Base-by-base conservation (phyloP, 2,329 filamentous ascomycete genomes). In the Fusarium tupiense region DNA sequence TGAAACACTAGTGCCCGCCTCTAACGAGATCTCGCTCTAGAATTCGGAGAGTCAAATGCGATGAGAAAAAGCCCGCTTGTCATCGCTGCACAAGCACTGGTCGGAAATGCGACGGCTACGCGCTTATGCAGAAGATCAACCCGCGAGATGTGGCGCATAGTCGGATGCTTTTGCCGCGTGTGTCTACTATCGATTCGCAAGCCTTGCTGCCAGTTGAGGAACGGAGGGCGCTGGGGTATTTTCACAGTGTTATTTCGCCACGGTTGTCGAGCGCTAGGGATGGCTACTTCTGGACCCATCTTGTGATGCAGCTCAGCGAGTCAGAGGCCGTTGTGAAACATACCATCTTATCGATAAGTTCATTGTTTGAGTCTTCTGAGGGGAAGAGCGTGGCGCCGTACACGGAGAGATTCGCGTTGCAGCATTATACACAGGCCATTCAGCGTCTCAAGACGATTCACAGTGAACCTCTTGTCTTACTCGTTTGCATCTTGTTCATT, bases 261-360 rank as follows among this genome's bases (percentile, higher is more conserved):
- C 59, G 47, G 7, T 17, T 71, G 10, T 63, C 58, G 6, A 64
- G 67, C 6, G 52, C 62, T 19, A 62, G 47, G 17, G 62, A 67
- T 29, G 38, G 61, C 33, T 67, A 63, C 35, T 70, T 72, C 46
- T 72, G 69, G 69, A 71, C 67, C 13, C 59, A 60, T 52, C 53
- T 67, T 5, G 67, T 70, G 14, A 70, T 72, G 62, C 62, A 61
- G 49, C 69, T 70, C 6, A 64, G 69, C 58, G 44, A 59, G 57
- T 61, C 58, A 8, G 62, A 65, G 43, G 38, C 50, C 3, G 67
- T 63, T 0, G 69, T 70, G 24, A 59, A 61, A 31, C 67, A 72
- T 31, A 61, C 69, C 13, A 38, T 72, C 20, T 50, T 72, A n/a
- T 68, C 69, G 35, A 67, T 72, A 49, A 70, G 69, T 24, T 60